Evolutionary conservation across 2,329 filamentous ascomycete genomes (phyloP).

Genomic region (Aureobasidium vineae): DNA sequence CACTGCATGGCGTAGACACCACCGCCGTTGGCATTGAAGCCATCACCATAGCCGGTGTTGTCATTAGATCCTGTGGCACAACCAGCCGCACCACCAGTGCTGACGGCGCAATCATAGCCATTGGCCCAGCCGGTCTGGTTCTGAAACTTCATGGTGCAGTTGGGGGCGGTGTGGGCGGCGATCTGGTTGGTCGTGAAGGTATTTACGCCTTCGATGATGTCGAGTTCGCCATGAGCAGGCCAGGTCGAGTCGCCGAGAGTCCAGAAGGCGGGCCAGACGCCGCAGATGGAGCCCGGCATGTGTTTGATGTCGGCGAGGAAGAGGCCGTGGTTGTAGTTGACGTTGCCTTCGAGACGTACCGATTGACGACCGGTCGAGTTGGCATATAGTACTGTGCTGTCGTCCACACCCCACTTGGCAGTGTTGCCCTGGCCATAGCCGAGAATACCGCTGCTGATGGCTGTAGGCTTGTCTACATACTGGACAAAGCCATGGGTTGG

Average conservation of each 20-base stretch:
- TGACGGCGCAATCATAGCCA: conserved; percentile 53
- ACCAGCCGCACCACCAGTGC: conserved; percentile 44
- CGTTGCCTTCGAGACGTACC: conserved; percentile 49
- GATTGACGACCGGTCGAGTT: conserved; percentile 39
- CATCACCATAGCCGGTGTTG: conserved; percentile 42
- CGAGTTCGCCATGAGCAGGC: conserved; percentile 47
- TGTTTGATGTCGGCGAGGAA: conserved; percentile 52
- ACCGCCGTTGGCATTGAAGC: conserved; percentile 50
- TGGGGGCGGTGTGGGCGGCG: conserved; percentile 31
- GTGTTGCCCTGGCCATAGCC: conserved; percentile 14
- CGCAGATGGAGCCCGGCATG: conserved; percentile 51
- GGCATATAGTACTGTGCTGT: conserved; percentile 21
- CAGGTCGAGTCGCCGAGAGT: conserved; percentile 36
- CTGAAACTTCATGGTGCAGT: conserved; percentile 42
- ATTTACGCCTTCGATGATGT: conserved; percentile 50
- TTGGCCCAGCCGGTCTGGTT: conserved; percentile 47
- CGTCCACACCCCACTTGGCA: conserved; percentile 28
- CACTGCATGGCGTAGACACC: conserved; percentile 56
- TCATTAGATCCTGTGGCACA: conserved; percentile 30
- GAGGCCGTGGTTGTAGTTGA: conserved; percentile 48
- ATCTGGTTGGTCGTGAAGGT: conserved; percentile 41
- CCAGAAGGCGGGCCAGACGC: conserved; percentile 50
- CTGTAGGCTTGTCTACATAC: conserved; percentile 61
- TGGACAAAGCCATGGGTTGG: conserved; percentile 74
- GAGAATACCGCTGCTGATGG: conserved; percentile 39